Percentiles rank a stretch among this genome's conserved stretches.
Conservation (phyloP, 768 basidiomycete species). For the Rhodotorula toruloides region DNA sequence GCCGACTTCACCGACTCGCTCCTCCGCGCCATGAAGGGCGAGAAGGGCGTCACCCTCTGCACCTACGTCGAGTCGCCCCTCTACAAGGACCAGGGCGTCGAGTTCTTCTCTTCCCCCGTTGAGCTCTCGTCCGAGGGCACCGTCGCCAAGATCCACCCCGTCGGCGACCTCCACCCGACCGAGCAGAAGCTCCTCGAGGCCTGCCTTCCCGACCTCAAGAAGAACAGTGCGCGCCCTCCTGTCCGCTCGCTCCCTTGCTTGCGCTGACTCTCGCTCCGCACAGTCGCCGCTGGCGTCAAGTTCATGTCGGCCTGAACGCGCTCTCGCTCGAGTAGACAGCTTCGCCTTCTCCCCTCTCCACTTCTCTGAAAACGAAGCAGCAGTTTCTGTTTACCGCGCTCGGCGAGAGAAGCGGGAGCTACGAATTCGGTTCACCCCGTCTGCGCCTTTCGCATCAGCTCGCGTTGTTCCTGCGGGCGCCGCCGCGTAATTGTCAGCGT, state of each 20-base stretch:
- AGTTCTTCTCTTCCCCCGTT: conserved; percentile 91
- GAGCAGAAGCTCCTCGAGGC: conserved; percentile 83
- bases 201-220: conserved; percentile 76
- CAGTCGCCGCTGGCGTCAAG: conserved; percentile 18
- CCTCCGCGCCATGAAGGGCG: conserved; percentile 58
- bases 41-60: conserved; percentile 54
- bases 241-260: no score
- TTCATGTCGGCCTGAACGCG: conserved; percentile 18
- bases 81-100: conserved; percentile 75
- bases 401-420: not conserved
- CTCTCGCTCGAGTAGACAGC: not conserved
- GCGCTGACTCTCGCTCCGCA: no score
- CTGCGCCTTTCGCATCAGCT: no score
- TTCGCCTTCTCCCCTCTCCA: not conserved
- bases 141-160: conserved; percentile 81
- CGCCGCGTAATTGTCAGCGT: no score
- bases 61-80: conserved; percentile 72
- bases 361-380: not conserved
- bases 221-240: no score
- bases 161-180: conserved; percentile 70
- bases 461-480: no score
- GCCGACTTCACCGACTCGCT: conserved; percentile 63
- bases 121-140: conserved; percentile 75
- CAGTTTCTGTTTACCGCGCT: no score
- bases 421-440: no score